Evolutionary conservation across 2,329 filamentous ascomycete species (phyloP), one percentile per base, ranked within the genome.

Genomic region (Emmonsiellopsis sp.): DNA sequence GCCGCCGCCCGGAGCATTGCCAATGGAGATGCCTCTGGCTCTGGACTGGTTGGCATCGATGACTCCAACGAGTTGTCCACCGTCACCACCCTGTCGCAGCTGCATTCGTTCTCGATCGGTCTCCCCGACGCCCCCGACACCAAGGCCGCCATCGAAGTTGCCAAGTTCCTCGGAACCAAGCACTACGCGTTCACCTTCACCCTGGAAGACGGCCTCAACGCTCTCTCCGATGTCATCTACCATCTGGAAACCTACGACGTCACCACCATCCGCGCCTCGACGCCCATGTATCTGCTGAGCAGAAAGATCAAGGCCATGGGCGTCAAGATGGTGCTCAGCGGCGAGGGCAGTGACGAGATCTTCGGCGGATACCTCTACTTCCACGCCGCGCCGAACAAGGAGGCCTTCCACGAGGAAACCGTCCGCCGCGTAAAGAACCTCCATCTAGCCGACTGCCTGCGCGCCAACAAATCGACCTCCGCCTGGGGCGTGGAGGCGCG

Each of bases 221-320:
- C 93, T 15, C 83, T 98, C 7, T 94, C 89, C 37, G 93, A 98
- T 71, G 93, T 98, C 68, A 97, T 98, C 69, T 96, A 87, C 77
- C 93, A 98, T 75, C 83, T 98, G 57, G 93, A 98, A 78, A 89
- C 89, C 11, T 98, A 93, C 75, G 93, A 98, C 70, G 93, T 98
- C 30, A 98, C 93, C 51, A 98, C 93, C 2, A 97, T 98, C 69
- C 90, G 93, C 68, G 93, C 93, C 53, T 97, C 92, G 9, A 98
- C 93, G 9, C 93, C 93, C 61, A 98, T 98, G 93, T 98, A 96
- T 76, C 78, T 98, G 59, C 81, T 98, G 47, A 93, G 89, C 57
- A 85, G 94, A 70, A 98, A 98, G 80, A 98, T 98, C 79, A 98
- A 98, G 80, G 93, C 91, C 37, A 92, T 96, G 85, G 93, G 93